Base-by-base conservation (phyloP, 148 eudicot genomes). In the Pharnaceum exiguum region DNA sequence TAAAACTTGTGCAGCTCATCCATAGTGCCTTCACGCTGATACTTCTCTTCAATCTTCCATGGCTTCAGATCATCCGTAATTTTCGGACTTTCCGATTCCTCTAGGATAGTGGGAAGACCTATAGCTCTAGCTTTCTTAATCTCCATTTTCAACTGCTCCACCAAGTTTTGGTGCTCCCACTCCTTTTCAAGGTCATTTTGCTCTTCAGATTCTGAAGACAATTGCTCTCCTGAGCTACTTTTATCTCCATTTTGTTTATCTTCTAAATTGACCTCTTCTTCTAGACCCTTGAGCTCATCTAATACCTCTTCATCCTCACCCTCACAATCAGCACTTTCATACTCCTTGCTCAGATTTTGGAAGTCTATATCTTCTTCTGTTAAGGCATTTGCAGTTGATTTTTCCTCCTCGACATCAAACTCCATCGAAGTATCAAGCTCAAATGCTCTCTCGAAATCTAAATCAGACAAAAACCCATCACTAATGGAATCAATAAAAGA, bases 151-250 rank as follows among this genome's bases (percentile, higher is more conserved):
- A 94, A 70, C 66, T 89, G 99, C 46, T 94, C 99, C 28, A 89
- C 77, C 77, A 94, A 59, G 27, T 94, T 86, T 64, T 94, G 99
- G 67, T 94, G 99, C 72, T 94, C 99, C 99, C 99, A 89, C 22
- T 81, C 53, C 18, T 78, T 55, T 68, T 90, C 97, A 56, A 87
- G 64, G 40, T 84, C 77, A 46, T 75, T 84, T 38, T 73, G 60
- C 32, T 85, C 82, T 23, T 70, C 89, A 1, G 73, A 68, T 62
- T 82, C 81, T 44, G 69, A 70, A 5, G 42, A 65, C 12, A 66
- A 57, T 46, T 46, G 37, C 39, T 68, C 74, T 39, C 67, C 72
- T 50, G 77, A 62, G 43, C 31, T 66, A 27, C 32, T 22, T 30
- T 74, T 69, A 54, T 59, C 84, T 10, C 56, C 69, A 31, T 28